Evolutionary conservation across 1,284 basidiomycete species (phyloP), one percentile per base, ranked within the genome.

Genomic region (Heterobasidion annosum): DNA sequence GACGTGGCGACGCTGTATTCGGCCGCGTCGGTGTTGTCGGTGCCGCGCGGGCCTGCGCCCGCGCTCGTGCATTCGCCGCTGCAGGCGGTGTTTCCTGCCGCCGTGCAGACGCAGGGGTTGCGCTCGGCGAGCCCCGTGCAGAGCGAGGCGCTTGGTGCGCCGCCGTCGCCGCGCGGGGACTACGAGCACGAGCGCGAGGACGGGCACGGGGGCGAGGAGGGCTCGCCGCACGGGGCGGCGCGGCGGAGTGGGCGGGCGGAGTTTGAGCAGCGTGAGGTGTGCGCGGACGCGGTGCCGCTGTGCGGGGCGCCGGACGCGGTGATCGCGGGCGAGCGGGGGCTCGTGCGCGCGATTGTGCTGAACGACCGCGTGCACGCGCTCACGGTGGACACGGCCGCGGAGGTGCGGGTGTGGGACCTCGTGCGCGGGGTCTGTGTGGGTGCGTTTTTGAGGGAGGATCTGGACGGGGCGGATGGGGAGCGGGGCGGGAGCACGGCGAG

Each of bases 381-480:
- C 53, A 93, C 93, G 0, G 85, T 98, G 43, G 90, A 98, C 67
- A 94, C 93, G 0, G 74, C 78, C 0, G 91, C 91, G 8, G 83
- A 88, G 59, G 85, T 99, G 3, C 88, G 88, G 0, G 81, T 95
- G 2, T 99, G 97, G 96, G 91, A 99, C 70, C 83, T 99, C 53
- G 76, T 96, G 15, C 77, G 83, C 0, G 85, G 89, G 1, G 59
- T 73, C 1, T 98, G 95, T 67, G 68, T 88, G 1, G 96, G 96
- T 1, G 71, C 77, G 48, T 94, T 84, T 67, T 61, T 69, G 7
- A 73, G 74, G 9, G 79, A 80, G 34, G 91, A 93, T 54, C 81
- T 94, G 10, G 70, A 74, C 16, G 78, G 77, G 16, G 78, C 78
- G 57, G 73, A 63, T 58, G 70, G 56, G 34, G 57, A 61, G 34